Evolutionary conservation across 2,329 filamentous ascomycete genomes (phyloP).

Genomic region (Microthyrium microscopicum): DNA sequence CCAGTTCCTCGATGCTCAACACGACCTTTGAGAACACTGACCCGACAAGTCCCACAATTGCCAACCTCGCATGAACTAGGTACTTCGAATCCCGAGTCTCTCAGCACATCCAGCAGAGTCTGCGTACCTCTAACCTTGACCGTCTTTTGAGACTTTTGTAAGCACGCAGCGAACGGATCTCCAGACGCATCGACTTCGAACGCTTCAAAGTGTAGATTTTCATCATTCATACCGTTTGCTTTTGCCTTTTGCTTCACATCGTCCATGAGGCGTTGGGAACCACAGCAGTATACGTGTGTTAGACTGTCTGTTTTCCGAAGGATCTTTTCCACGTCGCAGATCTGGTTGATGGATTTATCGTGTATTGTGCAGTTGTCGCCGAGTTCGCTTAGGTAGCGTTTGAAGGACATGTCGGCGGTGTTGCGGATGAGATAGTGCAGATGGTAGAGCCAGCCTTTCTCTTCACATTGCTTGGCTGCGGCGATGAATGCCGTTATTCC

Average conservation of each 20-base stretch:
- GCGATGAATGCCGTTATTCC: slow-evolving; percentile 49
- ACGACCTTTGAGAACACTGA: slow-evolving; percentile 21
- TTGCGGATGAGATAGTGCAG: slow-evolving; percentile 44
- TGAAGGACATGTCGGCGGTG: slow-evolving; percentile 37
- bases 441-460: slow-evolving; percentile 23
- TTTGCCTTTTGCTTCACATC: slow-evolving; percentile 28
- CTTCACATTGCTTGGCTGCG: slow-evolving; percentile 24
- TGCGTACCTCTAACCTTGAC: slow-evolving; percentile 28
- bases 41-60: slow-evolving; percentile 27
- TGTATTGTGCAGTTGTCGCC: slow-evolving; percentile 33
- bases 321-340: slow-evolving; percentile 35
- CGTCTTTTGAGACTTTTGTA: slow-evolving; percentile 26
- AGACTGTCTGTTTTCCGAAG: slow-evolving; percentile 33
- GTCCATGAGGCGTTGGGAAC: slow-evolving; percentile 40
- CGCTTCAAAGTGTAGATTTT: slow-evolving; percentile 43
- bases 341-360: slow-evolving; percentile 32
- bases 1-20: slow-evolving; percentile 24
- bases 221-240: slow-evolving; percentile 26
- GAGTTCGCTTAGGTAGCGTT: slow-evolving; percentile 28
- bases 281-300: slow-evolving; percentile 44
- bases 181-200: slow-evolving; percentile 38
- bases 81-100: slow-evolving; percentile 26
- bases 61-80: slow-evolving; percentile 27
- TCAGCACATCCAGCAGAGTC: slow-evolving; percentile 25
- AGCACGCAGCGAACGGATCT: slow-evolving; percentile 42